Percentiles rank a stretch among this genome's conserved stretches.
phyloP scores from a whole-genome alignment of 495 filamentous ascomycete species.

The Oleoguttula mirabilis region DNA sequence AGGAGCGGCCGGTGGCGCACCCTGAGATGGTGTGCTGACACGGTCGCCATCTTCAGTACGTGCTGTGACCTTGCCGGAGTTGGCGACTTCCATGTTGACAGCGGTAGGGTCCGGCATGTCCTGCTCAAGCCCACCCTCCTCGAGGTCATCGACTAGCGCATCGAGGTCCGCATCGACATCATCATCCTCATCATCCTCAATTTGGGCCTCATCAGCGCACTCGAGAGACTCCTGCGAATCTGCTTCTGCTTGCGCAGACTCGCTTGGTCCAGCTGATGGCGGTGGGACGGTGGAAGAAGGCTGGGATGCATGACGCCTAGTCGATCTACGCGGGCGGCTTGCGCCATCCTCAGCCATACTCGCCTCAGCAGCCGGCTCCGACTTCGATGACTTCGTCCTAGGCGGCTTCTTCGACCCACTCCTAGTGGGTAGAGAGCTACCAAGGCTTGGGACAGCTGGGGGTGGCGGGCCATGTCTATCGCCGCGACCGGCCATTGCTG shows the following conservation, averaged over 20 bases:
- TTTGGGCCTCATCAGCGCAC: constrained; percentile 85
- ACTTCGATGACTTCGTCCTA: constrained; percentile 26
- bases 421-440: constrained; percentile 19
- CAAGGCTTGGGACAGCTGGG: constrained; percentile 5
- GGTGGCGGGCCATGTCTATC: constrained; percentile 12
- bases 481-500: constrained; percentile 41
- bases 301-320: constrained; percentile 36
- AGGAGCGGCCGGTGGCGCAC: constrained; percentile 29
- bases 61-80: constrained; percentile 87
- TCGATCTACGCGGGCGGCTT: constrained; percentile 22
- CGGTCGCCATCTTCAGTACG: constrained; percentile 89
- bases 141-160: constrained; percentile 79
- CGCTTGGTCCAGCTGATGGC: constrained; percentile 36
- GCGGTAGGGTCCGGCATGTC: constrained; percentile 68
- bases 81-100: constrained; percentile 84
- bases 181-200: constrained; percentile 65
- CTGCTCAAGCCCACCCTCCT: constrained; percentile 68
- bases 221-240: constrained; percentile 52
- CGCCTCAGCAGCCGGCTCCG: constrained; percentile 3
- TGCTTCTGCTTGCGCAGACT: background rate
- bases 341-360: constrained; percentile 6
- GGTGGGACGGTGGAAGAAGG: constrained; percentile 34
- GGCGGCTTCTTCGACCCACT: constrained; percentile 12
- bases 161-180: constrained; percentile 61
- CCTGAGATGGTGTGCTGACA: constrained; percentile 73